Conservation (phyloP, 352 stramenopile genomes). For the Blastocystis sp. region DNA sequence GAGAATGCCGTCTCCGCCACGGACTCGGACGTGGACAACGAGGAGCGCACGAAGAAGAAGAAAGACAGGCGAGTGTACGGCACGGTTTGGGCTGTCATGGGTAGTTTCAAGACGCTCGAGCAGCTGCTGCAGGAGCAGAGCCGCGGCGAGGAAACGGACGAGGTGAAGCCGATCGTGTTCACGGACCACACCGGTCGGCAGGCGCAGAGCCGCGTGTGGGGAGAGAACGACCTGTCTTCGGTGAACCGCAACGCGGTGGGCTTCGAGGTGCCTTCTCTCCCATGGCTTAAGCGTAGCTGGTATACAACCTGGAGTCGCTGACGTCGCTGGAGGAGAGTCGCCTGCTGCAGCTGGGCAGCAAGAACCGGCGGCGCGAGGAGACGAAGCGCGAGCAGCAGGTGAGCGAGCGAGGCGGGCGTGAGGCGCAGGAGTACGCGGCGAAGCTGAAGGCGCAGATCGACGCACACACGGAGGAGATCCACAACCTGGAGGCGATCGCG, state of each 20-base stretch:
- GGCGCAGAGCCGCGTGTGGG: not conserved
- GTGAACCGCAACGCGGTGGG: conserved; percentile 30
- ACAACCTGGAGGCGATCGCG: not conserved
- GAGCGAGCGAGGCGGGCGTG: not conserved
- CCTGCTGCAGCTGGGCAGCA: conserved; percentile 18
- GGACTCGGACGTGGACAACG: not conserved
- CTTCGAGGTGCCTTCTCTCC: conserved; percentile 9
- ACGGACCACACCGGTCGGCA: conserved; percentile 30
- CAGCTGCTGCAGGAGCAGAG: conserved; percentile 10
- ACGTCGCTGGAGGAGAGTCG: conserved; percentile 23
- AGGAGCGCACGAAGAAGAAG: not conserved
- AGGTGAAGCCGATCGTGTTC: conserved; percentile 13
- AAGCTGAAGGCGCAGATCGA: conserved; percentile 30
- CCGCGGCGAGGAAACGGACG: not conserved
- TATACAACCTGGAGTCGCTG: conserved; percentile 39
- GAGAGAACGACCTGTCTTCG: not conserved
- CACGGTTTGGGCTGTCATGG: too few species aligned
- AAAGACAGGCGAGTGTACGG: too few species aligned
- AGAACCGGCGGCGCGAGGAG: not conserved
- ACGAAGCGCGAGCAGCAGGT: conserved; percentile 4
- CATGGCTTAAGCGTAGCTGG: not conserved
- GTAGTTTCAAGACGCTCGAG: conserved; percentile 49
- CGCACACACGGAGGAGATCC: not conserved
- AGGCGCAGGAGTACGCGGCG: not conserved
- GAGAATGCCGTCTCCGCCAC: conserved; percentile 20